These are phyloP conservation scores for Biscogniauxia marginata DNA, from an alignment of 2,329 filamentous ascomycete species.

Conservation along the genomic window DNA sequence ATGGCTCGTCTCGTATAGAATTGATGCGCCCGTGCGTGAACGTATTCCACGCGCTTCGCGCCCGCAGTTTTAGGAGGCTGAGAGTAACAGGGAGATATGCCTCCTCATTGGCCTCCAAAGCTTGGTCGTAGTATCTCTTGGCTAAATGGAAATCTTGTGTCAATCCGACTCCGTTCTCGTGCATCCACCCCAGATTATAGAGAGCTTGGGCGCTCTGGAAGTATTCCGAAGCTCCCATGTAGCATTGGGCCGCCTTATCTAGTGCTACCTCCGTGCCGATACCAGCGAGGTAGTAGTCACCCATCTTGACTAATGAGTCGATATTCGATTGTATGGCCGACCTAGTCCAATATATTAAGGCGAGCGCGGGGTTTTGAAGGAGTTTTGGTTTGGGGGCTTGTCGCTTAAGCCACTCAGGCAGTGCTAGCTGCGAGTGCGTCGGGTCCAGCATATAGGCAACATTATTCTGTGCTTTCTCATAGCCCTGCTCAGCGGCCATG, in stretches of 20 bases:
- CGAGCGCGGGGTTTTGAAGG: constrained; percentile 58
- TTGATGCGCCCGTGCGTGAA: constrained; percentile 89
- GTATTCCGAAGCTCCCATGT: constrained; percentile 86
- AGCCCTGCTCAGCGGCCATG: constrained; percentile 89
- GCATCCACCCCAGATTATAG: constrained; percentile 99
- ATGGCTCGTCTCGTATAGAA: constrained; percentile 84
- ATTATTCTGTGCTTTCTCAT: constrained; percentile 85
- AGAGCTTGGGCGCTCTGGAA: constrained; percentile 91
- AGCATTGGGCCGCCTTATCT: constrained; percentile 89
- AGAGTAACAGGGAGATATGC: constrained; percentile 91
- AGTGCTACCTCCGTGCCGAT: constrained; percentile 70
- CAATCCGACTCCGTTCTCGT: constrained; percentile 91
- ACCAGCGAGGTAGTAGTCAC: constrained; percentile 90
- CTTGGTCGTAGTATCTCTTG: constrained; percentile 93
- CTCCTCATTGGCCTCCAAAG: constrained; percentile 86
- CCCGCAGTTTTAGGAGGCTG: constrained; percentile 79
- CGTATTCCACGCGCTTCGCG: constrained; percentile 91
- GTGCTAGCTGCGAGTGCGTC: constrained; percentile 58
- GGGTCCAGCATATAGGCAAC: constrained; percentile 85
- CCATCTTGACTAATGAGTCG: constrained; percentile 95
- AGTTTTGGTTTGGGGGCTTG: constrained; percentile 36
- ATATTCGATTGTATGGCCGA: constrained; percentile 92
- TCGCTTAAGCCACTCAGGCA: constrained; percentile 54
- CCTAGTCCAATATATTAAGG: constrained; percentile 91
- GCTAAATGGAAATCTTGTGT: constrained; percentile 96